phyloP scores from a whole-genome alignment of 331 rosid genomes.

The Spiraea crenata region DNA sequence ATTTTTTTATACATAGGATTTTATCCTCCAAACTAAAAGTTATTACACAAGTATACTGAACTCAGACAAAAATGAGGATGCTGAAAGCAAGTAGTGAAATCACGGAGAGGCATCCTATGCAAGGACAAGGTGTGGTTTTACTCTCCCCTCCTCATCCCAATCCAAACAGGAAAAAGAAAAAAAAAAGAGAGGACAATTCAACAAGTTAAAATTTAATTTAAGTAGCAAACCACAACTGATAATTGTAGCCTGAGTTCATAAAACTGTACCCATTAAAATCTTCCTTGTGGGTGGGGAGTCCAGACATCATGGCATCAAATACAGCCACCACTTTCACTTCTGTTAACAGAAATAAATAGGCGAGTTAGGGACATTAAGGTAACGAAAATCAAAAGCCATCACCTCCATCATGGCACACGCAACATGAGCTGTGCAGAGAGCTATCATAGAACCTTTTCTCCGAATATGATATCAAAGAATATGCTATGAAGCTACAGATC shows the following conservation, averaged over 20 bases:
- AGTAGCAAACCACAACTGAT: constrained; percentile 1
- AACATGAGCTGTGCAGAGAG: background rate
- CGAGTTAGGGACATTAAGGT: background rate
- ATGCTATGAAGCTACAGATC: background rate
- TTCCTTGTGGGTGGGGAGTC: constrained; percentile 84
- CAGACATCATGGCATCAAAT: constrained; percentile 94
- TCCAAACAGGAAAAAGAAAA: background rate
- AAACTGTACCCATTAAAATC: constrained; percentile 61
- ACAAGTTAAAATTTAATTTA: background rate
- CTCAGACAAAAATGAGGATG: background rate
- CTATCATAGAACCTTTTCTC: background rate
- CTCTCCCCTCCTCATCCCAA: background rate
- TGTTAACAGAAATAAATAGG: constrained; percentile 34
- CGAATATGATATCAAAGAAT: background rate
- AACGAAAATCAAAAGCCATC: constrained; percentile 8
- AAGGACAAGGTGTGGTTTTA: constrained; percentile 4
- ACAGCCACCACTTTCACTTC: constrained; percentile 92
- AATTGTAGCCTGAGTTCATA: constrained; percentile 20
- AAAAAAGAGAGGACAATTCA: background rate
- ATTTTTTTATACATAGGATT: background rate
- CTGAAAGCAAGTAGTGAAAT: background rate
- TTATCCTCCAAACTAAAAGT: background rate
- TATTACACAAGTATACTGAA: constrained; percentile 3
- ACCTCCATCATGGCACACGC: background rate
- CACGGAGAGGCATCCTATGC: background rate